Evolutionary conservation across 2,329 filamentous ascomycete genomes (phyloP).

Genomic region (Nothophoma quercina): DNA sequence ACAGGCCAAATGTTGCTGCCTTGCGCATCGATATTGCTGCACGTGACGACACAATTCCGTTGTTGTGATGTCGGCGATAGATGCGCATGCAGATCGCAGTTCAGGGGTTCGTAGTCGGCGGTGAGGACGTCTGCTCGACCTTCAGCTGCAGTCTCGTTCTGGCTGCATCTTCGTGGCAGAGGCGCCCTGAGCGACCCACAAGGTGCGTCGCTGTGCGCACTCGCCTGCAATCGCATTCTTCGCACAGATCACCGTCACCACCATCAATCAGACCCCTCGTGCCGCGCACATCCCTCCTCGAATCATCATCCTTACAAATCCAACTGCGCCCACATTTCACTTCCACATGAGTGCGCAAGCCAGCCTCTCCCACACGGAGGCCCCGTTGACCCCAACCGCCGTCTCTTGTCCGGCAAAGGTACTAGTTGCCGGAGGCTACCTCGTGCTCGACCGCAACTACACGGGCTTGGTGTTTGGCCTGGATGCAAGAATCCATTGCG

Average conservation of each 20-base stretch:
- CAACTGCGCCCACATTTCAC: constrained; percentile 16
- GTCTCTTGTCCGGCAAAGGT: constrained; percentile 97
- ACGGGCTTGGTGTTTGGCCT: constrained; percentile 75
- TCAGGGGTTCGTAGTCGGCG: constrained; percentile 11
- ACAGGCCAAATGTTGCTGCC: constrained; percentile 16
- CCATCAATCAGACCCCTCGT: constrained; percentile 24
- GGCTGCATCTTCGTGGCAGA: constrained; percentile 15
- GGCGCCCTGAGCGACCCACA: constrained; percentile 28
- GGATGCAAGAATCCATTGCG: constrained; percentile 69
- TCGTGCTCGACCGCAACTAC: constrained; percentile 88
- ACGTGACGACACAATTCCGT: constrained; percentile 19
- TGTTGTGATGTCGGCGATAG: constrained; percentile 6
- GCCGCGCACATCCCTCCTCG: constrained; percentile 25
- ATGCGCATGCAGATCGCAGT: constrained; percentile 12
- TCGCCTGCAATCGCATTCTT: constrained; percentile 22
- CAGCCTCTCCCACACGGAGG: constrained; percentile 21
- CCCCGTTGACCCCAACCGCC: constrained; percentile 38
- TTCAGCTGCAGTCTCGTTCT: constrained; percentile 10
- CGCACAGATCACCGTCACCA: constrained; percentile 24
- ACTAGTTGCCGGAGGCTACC: constrained; percentile 90
- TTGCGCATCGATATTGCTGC: constrained; percentile 6
- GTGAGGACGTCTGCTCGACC: too few species aligned
- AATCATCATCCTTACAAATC: constrained; percentile 23
- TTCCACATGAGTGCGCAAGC: constrained; percentile 24
- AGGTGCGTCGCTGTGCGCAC: constrained; percentile 18